A percentile compares a stretch with the other conserved stretches of the same genome.
phyloP scores from a whole-genome alignment of 805 yeast genomes.

The Nakazawaea anatomiae region DNA sequence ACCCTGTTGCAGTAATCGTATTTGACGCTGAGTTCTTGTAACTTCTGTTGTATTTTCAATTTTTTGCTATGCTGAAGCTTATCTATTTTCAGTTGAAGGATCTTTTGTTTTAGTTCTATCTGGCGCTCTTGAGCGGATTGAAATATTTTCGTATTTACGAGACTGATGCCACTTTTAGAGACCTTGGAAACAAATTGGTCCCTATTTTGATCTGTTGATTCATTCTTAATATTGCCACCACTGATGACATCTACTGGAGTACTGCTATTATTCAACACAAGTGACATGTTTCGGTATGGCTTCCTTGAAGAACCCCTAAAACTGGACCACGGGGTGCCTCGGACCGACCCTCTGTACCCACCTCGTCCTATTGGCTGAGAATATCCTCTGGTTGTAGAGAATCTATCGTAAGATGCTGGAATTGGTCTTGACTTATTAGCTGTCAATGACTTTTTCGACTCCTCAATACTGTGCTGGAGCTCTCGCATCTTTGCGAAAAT shows the following conservation, averaged over 20 bases:
- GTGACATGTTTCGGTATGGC: constrained; percentile 24
- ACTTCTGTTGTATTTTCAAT: constrained; percentile 14
- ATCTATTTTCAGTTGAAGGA: constrained; percentile 14
- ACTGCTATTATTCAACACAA: constrained; percentile 21
- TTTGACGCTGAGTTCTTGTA: constrained; percentile 26
- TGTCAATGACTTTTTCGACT: constrained; percentile 1
- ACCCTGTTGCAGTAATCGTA: constrained; percentile 42
- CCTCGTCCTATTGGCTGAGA: constrained; percentile 3
- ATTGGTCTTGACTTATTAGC: background rate
- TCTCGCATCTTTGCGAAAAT: constrained; percentile 11
- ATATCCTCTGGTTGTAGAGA: background rate
- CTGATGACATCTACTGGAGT: constrained; percentile 13
- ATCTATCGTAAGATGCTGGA: background rate
- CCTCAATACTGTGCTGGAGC: constrained; percentile 6
- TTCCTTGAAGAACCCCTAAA: constrained; percentile 15
- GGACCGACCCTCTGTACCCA: constrained; percentile 10
- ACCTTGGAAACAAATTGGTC: constrained; percentile 22
- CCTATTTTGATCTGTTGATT: background rate
- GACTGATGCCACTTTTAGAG: constrained; percentile 30
- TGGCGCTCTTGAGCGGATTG: constrained; percentile 23
- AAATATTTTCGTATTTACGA: constrained; percentile 31
- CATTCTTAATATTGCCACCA: constrained; percentile 3
- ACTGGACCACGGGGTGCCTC: constrained; percentile 12
- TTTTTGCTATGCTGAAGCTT: constrained; percentile 12
- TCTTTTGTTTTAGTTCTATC: constrained; percentile 17